Conservation (phyloP, 371 early-diverging fungal species). For the Rozella allomycis region DNA sequence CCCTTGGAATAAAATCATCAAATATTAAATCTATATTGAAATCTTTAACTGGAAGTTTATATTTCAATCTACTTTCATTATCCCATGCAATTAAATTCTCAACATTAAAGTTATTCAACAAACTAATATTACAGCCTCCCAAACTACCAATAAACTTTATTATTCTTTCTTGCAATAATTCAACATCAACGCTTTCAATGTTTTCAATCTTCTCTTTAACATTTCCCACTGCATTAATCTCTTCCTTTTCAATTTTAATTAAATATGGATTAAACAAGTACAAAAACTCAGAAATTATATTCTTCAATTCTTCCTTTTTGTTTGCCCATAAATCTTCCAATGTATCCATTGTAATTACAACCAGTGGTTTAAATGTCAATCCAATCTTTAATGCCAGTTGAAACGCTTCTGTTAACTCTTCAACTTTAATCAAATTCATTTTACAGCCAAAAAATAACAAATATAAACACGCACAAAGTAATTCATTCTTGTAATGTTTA, state of each 20-base stretch:
- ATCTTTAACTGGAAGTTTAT: conserved; percentile 43
- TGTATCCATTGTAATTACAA: conserved; percentile 33
- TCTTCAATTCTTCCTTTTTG: conserved; percentile 5
- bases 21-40: conserved; percentile 27
- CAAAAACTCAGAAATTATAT: conserved; percentile 13
- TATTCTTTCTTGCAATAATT: conserved; percentile 37
- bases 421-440: conserved; percentile 25
- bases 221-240: conserved; percentile 5
- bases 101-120: conserved; percentile 10
- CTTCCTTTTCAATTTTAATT: conserved; percentile 17
- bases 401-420: conserved; percentile 27
- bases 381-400: conserved; percentile 40
- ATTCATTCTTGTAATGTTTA: conserved; percentile 49
- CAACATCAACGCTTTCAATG: conserved; percentile 10
- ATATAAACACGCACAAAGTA: conserved; percentile 40
- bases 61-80: conserved; percentile 15
- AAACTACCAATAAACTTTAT: conserved; percentile 39
- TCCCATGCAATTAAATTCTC: conserved; percentile 9
- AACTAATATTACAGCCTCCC: conserved; percentile 32
- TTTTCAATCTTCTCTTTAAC: conserved; percentile 3
- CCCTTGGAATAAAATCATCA: conserved; percentile 51
- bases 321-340: conserved; percentile 26
- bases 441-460: conserved; percentile 40
- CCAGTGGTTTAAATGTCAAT: conserved; percentile 39
- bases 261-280: conserved; percentile 46